phyloP scores from a whole-genome alignment of 2,329 filamentous ascomycete species.

The Dactylellina leptospora region DNA sequence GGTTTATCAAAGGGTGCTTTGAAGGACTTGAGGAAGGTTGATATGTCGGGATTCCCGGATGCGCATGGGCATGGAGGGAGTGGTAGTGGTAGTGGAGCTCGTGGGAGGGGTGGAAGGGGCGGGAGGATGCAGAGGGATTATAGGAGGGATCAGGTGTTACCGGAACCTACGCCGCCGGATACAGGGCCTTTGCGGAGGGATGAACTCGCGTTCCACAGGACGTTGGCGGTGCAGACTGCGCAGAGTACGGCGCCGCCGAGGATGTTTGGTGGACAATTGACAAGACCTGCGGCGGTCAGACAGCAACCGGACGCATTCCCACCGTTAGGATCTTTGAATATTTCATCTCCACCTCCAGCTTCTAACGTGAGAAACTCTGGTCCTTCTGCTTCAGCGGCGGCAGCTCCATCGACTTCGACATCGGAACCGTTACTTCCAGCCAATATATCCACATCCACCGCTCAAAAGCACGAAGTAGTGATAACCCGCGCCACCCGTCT shows the following conservation, averaged over 20 bases:
- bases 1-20: constrained; percentile 82
- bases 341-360: constrained; percentile 17
- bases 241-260: constrained; percentile 76
- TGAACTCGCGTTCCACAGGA: constrained; percentile 88
- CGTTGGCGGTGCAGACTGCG: constrained; percentile 88
- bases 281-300: constrained; percentile 59
- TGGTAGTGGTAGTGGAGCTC: constrained; percentile 66
- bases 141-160: constrained; percentile 83
- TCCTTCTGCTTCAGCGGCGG: background rate
- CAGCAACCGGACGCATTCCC: constrained; percentile 52
- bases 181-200: constrained; percentile 68
- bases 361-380: background rate
- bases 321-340: constrained; percentile 37
- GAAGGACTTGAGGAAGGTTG: constrained; percentile 82
- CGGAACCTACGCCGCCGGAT: constrained; percentile 76
- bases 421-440: constrained; percentile 16
- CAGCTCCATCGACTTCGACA: constrained; percentile 15
- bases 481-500: constrained; percentile 84
- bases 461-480: constrained; percentile 75
- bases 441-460: constrained; percentile 23
- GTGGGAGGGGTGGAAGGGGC: constrained; percentile 60
- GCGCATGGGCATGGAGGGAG: constrained; percentile 73
- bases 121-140: constrained; percentile 63
- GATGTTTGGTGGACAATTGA: constrained; percentile 81
- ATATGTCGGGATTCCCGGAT: constrained; percentile 86